phyloP scores from a whole-genome alignment of 164 flowering plant species.

The Tetracentron sinense region DNA sequence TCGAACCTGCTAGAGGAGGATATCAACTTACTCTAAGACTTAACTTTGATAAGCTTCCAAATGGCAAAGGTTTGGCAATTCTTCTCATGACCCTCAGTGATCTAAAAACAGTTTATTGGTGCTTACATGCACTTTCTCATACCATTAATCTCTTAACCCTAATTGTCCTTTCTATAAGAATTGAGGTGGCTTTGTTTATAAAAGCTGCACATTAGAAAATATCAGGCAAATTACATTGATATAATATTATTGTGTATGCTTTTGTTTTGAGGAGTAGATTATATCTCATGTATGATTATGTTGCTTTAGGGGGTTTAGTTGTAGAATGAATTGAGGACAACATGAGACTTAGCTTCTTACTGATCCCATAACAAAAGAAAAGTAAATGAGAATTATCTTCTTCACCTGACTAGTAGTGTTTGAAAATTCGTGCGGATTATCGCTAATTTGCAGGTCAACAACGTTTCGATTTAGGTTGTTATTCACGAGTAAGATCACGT shows the following conservation, averaged over 20 bases:
- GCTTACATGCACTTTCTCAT: background rate
- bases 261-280: background rate
- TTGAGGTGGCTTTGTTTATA: background rate
- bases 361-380: too few species aligned
- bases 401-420: too few species aligned
- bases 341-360: too few species aligned
- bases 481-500: too few species aligned
- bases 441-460: too few species aligned
- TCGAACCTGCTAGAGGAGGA: constrained; percentile 64
- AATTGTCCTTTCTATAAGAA: background rate
- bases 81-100: background rate
- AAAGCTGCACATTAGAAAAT: background rate
- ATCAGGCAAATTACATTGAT: too few species aligned
- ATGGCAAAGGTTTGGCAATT: constrained; percentile 43
- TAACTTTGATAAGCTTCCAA: constrained; percentile 49
- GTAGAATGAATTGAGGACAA: too few species aligned
- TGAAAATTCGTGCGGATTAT: too few species aligned
- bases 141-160: background rate
- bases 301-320: too few species aligned
- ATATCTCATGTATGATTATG: background rate
- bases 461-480: too few species aligned
- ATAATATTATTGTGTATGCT: background rate
- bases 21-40: constrained; percentile 67
- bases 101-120: background rate
- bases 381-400: too few species aligned